A percentile compares a stretch with the other conserved stretches of the same genome.
Evolutionary conservation across 768 basidiomycete genomes (phyloP).

Genomic region (Tylopilus sp.): DNA sequence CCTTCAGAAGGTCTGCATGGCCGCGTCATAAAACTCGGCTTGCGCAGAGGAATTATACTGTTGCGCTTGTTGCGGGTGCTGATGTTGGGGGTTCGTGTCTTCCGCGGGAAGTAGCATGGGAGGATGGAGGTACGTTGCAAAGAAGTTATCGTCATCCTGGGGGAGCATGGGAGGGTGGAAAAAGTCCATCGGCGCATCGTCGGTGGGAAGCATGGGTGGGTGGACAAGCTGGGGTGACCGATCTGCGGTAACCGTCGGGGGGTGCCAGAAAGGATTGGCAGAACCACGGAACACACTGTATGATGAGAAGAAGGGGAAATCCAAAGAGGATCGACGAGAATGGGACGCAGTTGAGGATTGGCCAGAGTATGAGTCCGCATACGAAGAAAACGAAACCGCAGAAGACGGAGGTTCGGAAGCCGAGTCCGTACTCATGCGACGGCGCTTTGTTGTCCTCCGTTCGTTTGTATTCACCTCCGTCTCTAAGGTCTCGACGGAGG

Average conservation of each 20-base stretch:
- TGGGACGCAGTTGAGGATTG: constrained; percentile 53
- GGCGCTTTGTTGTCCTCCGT: constrained; percentile 56
- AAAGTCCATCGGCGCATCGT: constrained; percentile 71
- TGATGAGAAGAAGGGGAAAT: constrained; percentile 57
- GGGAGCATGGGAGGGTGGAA: constrained; percentile 59
- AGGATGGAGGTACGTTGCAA: constrained; percentile 51
- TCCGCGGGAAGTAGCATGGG: constrained; percentile 49
- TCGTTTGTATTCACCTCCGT: constrained; percentile 32
- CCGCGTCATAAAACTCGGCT: constrained; percentile 33
- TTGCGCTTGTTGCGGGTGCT: constrained; percentile 22
- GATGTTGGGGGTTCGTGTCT: constrained; percentile 24
- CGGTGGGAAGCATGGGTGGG: constrained; percentile 64
- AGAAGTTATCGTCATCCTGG: constrained; percentile 64
- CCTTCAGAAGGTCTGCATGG: constrained; percentile 33
- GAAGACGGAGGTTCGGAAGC: constrained; percentile 54
- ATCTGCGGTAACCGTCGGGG: constrained; percentile 64
- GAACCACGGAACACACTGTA: constrained; percentile 54
- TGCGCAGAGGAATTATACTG: constrained; percentile 20
- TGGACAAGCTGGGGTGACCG: constrained; percentile 59
- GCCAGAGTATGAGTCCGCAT: constrained; percentile 57
- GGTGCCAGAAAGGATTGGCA: constrained; percentile 69
- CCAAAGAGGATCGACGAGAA: constrained; percentile 62
- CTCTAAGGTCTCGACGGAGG: constrained; percentile 45
- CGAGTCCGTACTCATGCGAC: constrained; percentile 64
- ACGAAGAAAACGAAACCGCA: constrained; percentile 62